A percentile compares a stretch with the other conserved stretches of the same genome.
Evolutionary conservation across 345 rosid species (phyloP).

Genomic region (Populus euphratica): DNA sequence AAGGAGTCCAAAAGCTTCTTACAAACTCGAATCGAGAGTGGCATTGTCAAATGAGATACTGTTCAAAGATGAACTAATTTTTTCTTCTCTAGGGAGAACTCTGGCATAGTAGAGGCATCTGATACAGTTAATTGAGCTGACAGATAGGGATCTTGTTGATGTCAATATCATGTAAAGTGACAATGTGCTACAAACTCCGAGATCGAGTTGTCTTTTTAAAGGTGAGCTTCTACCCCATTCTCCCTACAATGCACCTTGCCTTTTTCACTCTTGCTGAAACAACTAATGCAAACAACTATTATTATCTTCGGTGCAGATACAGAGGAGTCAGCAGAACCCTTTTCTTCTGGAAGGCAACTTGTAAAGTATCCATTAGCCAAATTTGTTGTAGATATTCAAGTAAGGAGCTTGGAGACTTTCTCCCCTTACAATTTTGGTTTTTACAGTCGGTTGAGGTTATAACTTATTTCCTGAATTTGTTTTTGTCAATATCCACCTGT

Average conservation of each 20-base stretch:
- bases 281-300: neutral
- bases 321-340: neutral
- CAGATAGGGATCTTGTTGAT: neutral
- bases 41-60: slow-evolving; percentile 24
- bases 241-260: neutral
- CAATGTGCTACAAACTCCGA: neutral
- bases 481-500: neutral
- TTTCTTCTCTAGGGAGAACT: slow-evolving; percentile 3
- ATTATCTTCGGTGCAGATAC: neutral
- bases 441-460: neutral
- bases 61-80: neutral
- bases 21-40: slow-evolving; percentile 19
- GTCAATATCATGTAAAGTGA: neutral
- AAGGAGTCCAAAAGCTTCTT: slow-evolving; percentile 32
- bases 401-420: neutral
- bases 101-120: neutral
- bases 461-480: neutral
- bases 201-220: slow-evolving; percentile 1
- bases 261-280: neutral
- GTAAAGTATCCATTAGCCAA: neutral
- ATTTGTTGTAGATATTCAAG: neutral
- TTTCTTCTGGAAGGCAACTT: neutral
- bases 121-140: neutral
- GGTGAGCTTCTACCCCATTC: slow-evolving; percentile 10
- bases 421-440: slow-evolving; percentile 1